Conservation (phyloP, 2,329 filamentous ascomycete genomes). For the Canariomyces notabilis region DNA sequence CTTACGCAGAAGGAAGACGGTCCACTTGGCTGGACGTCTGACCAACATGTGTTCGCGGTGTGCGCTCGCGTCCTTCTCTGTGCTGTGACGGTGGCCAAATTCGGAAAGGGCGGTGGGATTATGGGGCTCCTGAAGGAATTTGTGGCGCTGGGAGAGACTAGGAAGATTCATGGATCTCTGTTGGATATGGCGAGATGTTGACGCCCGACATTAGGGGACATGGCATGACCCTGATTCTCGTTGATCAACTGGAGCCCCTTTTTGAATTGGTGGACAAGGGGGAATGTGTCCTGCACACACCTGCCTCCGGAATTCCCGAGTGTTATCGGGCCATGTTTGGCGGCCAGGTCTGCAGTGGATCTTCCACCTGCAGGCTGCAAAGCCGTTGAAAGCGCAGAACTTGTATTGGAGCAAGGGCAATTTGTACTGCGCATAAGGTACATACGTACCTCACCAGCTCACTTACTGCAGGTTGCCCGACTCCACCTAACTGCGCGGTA, state of each 20-base stretch:
- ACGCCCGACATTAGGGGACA: neutral
- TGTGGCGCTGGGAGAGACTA: constrained; percentile 8
- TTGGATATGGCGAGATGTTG: constrained; percentile 17
- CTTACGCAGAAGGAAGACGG: constrained; percentile 20
- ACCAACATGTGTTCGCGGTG: constrained; percentile 28
- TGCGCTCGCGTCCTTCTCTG: constrained; percentile 23
- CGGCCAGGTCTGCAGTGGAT: neutral
- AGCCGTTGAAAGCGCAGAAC: too few species aligned
- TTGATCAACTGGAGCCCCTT: neutral
- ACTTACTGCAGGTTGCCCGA: too few species aligned
- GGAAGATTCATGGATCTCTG: constrained; percentile 24
- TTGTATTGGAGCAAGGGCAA: too few species aligned
- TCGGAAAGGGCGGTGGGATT: constrained; percentile 2
- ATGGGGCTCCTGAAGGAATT: constrained; percentile 18
- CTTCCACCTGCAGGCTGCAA: neutral
- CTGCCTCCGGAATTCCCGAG: neutral
- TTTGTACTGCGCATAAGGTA: too few species aligned
- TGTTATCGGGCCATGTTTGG: neutral
- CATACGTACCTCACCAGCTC: too few species aligned
- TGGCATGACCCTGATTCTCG: neutral
- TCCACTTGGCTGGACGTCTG: constrained; percentile 26
- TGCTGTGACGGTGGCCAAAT: constrained; percentile 14
- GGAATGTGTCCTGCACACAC: neutral
- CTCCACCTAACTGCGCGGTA: too few species aligned
- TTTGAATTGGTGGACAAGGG: neutral